These are phyloP conservation scores for Priceomyces haplophilus DNA, from an alignment of 805 yeast genomes.

Conservation along the genomic window DNA sequence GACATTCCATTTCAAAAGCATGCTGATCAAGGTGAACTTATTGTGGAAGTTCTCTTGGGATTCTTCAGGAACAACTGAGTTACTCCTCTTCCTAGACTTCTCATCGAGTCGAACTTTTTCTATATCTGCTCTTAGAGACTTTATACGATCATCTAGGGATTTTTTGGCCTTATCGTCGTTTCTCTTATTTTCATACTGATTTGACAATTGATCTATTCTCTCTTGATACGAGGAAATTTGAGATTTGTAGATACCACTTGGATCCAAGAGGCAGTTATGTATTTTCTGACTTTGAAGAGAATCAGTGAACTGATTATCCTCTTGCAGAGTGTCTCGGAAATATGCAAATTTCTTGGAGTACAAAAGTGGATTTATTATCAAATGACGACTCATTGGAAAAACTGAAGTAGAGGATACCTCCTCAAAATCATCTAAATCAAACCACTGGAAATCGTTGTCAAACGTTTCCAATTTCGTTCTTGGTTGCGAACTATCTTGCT, in stretches of 20 bases:
- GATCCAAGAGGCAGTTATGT: constrained; percentile 28
- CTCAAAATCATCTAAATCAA: constrained; percentile 57
- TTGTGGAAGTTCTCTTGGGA: constrained; percentile 28
- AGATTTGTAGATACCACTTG: constrained; percentile 25
- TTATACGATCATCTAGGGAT: constrained; percentile 16
- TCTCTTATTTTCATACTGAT: constrained; percentile 12
- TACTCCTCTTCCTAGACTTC: constrained; percentile 1
- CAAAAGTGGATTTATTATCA: constrained; percentile 59
- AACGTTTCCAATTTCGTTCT: constrained; percentile 23
- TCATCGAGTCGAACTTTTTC: constrained; percentile 5
- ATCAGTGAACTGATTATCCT: constrained; percentile 5
- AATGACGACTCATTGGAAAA: constrained; percentile 32
- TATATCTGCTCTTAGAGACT: constrained; percentile 19
- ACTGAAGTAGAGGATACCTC: constrained; percentile 51
- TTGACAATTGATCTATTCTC: constrained; percentile 25
- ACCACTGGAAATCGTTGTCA: constrained; percentile 60
- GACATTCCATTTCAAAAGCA: constrained; percentile 43
- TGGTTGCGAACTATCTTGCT: constrained; percentile 5
- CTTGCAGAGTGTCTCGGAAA: constrained; percentile 50
- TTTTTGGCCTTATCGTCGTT: constrained; percentile 5
- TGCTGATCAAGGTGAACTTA: constrained; percentile 34
- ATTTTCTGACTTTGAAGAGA: constrained; percentile 25
- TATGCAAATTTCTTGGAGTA: constrained; percentile 70
- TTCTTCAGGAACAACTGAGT: constrained; percentile 1
- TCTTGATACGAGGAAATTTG: constrained; percentile 24